Evolutionary conservation across 208 protist species (phyloP).

Genomic region (Leishmania aethiopica): DNA sequence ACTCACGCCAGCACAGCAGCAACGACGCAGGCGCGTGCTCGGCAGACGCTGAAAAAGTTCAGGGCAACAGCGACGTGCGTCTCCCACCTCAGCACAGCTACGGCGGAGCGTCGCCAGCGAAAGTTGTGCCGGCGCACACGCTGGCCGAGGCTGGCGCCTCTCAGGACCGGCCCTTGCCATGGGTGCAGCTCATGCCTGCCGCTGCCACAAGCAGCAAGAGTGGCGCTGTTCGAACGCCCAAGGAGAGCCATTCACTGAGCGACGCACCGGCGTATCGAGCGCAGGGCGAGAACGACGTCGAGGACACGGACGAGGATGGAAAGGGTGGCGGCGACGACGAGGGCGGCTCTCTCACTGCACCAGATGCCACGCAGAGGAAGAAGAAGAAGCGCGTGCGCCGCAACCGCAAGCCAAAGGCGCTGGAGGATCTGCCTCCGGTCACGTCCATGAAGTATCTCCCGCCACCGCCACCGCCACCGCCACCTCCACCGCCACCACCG

Average conservation of each 20-base stretch:
- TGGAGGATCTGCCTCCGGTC: slow-evolving; percentile 24
- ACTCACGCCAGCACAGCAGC: background rate
- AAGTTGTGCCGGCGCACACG: background rate
- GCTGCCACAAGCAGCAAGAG: background rate
- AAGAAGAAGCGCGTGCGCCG: slow-evolving; percentile 31
- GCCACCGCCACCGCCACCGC: slow-evolving; percentile 29
- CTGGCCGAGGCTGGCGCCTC: background rate
- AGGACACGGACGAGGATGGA: background rate
- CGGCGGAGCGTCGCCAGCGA: background rate
- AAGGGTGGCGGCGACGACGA: slow-evolving; percentile 5
- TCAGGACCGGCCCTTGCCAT: background rate
- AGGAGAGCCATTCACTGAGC: background rate
- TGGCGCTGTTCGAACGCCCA: background rate
- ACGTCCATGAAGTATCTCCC: slow-evolving; percentile 29
- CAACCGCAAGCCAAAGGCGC: slow-evolving; percentile 32
- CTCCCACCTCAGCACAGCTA: background rate
- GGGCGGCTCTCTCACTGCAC: background rate
- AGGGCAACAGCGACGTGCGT: background rate
- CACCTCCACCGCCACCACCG: slow-evolving; percentile 24
- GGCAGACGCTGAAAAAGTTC: background rate
- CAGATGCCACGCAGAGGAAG: slow-evolving; percentile 3
- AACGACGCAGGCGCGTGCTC: background rate
- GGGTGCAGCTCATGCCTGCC: background rate
- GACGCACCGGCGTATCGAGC: background rate
- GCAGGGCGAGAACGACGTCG: background rate